Base-by-base conservation (phyloP, 2,329 filamentous ascomycete species). In the Myriosclerotinia curreyana region DNA sequence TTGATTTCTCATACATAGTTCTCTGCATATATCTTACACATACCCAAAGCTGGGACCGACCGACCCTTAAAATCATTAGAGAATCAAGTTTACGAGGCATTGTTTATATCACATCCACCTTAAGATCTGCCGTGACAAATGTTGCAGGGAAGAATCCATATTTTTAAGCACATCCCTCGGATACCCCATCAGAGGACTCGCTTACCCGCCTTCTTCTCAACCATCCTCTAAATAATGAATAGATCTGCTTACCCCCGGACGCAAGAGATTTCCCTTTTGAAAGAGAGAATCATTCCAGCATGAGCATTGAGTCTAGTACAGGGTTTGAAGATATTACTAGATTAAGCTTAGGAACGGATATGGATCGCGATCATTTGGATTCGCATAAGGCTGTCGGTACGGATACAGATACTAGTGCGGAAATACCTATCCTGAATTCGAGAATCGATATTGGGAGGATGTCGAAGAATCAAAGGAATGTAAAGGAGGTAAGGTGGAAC, bases 91-190 rank as follows among this genome's bases (percentile, higher is more conserved):
- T 28, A 14, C 36, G 28, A 17, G 38, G 36, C 52, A 42, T 28
- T 42, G 9, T 42, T 55, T 14, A 28, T 25, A n/a, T 55, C 25
- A 22, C 42, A 42, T 55, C 52, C 36, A 42, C 22, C 28, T 14
- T 40, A 36, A 38, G 15, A 55, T 55, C 36, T 55, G 17, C 52
- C 42, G 15, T 40, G 22, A 42, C 22, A 40, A 38, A 42, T 28
- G 22, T 55, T 55, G 36, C 52, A 42, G 22, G 25, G 42, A 42
- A 17, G 25, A 55, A 31, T 55, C 52, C 52, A 55, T 55, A 55
- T 55, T 28, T 55, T 7, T 55, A 40, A 42, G 52, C 52, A 55
- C 38, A 42, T n/a, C 22, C 52, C 38, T 42, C 28, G 38, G 42
- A 28, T 25, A 55, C 38, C 15, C 42, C 42, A 36, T 25, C 7